Conservation (phyloP, 2,329 filamentous ascomycete genomes). For the Neobulgaria alba region DNA sequence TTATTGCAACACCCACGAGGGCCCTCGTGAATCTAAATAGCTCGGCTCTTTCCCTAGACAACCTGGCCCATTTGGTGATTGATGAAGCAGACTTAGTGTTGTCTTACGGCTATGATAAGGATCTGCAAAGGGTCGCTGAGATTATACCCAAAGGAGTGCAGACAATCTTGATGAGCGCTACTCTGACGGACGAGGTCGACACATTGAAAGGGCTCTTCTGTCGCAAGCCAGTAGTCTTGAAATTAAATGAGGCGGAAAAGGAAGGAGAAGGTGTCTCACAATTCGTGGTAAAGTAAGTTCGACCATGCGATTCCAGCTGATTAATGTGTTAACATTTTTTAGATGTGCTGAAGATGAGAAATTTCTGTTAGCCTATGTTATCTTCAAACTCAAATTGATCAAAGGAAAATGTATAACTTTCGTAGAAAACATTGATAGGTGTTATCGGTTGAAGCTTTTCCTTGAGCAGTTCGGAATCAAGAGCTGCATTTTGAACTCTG, state of each 20-base stretch:
- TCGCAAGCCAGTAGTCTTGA: constrained; percentile 66
- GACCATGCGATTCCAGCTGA: background rate
- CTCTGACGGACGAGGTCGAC: constrained; percentile 79
- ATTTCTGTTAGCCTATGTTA: constrained; percentile 84
- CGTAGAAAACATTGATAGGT: constrained; percentile 79
- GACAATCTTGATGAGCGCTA: constrained; percentile 89
- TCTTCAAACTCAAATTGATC: constrained; percentile 89
- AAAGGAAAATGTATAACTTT: constrained; percentile 86
- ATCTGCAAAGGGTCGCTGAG: constrained; percentile 71
- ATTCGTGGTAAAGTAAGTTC: constrained; percentile 67
- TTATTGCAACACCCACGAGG: constrained; percentile 84
- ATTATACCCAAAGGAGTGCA: constrained; percentile 78
- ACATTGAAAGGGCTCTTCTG: constrained; percentile 80
- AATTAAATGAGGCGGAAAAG: constrained; percentile 74
- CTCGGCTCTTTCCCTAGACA: constrained; percentile 60
- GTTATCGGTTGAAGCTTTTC: constrained; percentile 88
- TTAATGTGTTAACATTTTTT: constrained; percentile 14
- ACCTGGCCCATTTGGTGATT: constrained; percentile 67
- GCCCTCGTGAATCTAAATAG: constrained; percentile 70
- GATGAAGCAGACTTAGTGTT: constrained; percentile 93
- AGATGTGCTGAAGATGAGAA: constrained; percentile 95
- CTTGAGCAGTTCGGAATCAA: constrained; percentile 95
- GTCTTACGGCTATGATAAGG: constrained; percentile 89
- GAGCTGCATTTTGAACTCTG: constrained; percentile 88
- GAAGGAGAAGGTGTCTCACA: constrained; percentile 73